Percentiles rank a stretch among this genome's conserved stretches.
Conservation (phyloP, 139 green algal genomes). For the Astrephomene gubernaculifera region DNA sequence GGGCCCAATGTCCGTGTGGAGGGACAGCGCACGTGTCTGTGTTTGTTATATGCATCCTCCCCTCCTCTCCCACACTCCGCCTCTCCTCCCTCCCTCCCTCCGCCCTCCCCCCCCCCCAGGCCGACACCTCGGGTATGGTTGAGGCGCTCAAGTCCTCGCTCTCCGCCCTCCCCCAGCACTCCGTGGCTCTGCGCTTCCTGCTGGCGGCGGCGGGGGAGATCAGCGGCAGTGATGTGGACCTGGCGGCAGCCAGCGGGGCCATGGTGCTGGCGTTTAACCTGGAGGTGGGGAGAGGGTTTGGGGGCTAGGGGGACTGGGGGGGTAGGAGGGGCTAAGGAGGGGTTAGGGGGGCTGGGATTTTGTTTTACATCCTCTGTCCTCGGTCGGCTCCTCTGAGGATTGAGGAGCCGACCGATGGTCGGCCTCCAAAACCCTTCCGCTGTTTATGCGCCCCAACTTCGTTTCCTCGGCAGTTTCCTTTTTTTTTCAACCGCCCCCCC, state of each 20-base stretch:
- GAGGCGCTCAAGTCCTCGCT: constrained; percentile 94
- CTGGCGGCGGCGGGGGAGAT: constrained; percentile 85
- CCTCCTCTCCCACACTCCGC: neutral
- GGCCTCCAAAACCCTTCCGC: too few relatives aligned
- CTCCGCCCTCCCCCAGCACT: constrained; percentile 87
- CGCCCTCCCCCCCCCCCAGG: constrained; percentile 52
- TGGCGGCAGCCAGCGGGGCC: constrained; percentile 79
- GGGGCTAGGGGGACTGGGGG: neutral
- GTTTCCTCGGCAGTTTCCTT: too few relatives aligned
- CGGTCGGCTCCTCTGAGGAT: too few relatives aligned
- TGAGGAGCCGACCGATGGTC: too few relatives aligned
- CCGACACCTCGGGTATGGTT: constrained; percentile 87
- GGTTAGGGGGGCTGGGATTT: neutral
- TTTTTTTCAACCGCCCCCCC: too few relatives aligned
- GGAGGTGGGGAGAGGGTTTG: constrained; percentile 9
- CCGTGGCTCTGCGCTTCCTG: constrained; percentile 92
- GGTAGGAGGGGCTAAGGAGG: neutral
- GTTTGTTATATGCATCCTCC: too few relatives aligned
- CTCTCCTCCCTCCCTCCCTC: neutral
- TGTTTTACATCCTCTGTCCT: too few relatives aligned
- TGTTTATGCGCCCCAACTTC: too few relatives aligned
- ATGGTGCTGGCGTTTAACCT: constrained; percentile 90
- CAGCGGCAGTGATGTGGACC: constrained; percentile 89
- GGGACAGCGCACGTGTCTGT: too few relatives aligned
- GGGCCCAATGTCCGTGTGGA: too few relatives aligned